Conservation (phyloP, 2,329 filamentous ascomycete species). For the Acephala macrosclerotiorum region DNA sequence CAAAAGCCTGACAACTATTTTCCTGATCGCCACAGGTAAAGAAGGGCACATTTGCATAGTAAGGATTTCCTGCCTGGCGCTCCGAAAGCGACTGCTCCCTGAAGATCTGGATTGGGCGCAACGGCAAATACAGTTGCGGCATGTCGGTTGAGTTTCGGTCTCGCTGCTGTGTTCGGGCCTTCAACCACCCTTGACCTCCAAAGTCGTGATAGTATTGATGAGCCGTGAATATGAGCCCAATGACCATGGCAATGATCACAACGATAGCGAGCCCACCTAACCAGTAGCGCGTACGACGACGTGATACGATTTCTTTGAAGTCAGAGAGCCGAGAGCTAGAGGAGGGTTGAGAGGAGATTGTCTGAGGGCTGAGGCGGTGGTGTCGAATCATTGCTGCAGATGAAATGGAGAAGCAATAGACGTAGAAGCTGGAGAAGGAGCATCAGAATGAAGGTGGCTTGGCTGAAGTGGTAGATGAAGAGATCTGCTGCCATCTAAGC, state of each 20-base stretch:
- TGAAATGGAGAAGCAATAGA: slow-evolving; percentile 15
- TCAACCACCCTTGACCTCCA: slow-evolving; percentile 39
- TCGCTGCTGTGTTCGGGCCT: slow-evolving; percentile 17
- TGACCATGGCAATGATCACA: slow-evolving; percentile 31
- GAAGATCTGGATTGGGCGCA: slow-evolving; percentile 29
- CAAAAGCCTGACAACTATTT: slow-evolving; percentile 38
- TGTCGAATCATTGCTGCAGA: slow-evolving; percentile 30
- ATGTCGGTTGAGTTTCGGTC: background rate
- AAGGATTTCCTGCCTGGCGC: background rate
- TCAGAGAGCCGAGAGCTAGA: slow-evolving; percentile 25
- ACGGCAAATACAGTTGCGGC: slow-evolving; percentile 32
- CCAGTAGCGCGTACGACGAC: slow-evolving; percentile 25
- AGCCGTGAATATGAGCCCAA: slow-evolving; percentile 36
- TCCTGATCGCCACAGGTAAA: slow-evolving; percentile 42
- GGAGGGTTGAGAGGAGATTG: slow-evolving; percentile 26
- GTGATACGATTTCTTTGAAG: slow-evolving; percentile 22
- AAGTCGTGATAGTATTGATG: slow-evolving; percentile 38
- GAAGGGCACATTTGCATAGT: slow-evolving; percentile 33
- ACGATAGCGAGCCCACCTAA: slow-evolving; percentile 29
- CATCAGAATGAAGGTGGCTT: slow-evolving; percentile 28
- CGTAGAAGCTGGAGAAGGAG: slow-evolving; percentile 23
- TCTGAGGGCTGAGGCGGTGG: slow-evolving; percentile 15
- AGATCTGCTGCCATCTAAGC: slow-evolving; percentile 32
- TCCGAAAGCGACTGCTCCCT: background rate
- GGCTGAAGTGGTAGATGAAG: slow-evolving; percentile 25